Evolutionary conservation across 148 eudicot species (phyloP), one percentile per base, ranked within the genome.

Genomic region (Bassia scoparia): DNA sequence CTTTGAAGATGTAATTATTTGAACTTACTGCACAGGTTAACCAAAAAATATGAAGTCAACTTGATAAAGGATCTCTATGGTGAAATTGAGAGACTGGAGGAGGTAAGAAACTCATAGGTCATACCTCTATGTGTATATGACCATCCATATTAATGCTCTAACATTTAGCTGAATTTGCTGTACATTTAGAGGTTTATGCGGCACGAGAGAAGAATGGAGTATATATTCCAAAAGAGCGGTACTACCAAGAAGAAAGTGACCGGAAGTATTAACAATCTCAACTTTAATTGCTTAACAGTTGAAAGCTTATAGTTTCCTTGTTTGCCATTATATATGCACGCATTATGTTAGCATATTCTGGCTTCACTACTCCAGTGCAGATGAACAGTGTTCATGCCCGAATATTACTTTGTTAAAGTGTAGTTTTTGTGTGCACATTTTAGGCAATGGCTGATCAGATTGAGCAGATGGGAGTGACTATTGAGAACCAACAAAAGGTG

Each of bases 11-110:
- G 70, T 34, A 17, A 33, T 44, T 48, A 66, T 61, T 9, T 55
- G 44, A 43, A 12, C 21, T 12, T 59, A 14, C 38, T 60, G n/a
- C 79, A 30, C 71, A 92, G 97, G 93, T 92, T 11, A 92, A 92
- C 75, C 98, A 92, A 63, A 92, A 92, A 59, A 92, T 92, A 92
- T 92, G 98, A 92, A 92, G 79, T 75, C 98, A 61, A 89, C 98
- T 37, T 92, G 53, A 92, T 92, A 67, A 92, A 92, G 75, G 98
- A 92, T 80, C 91, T 92, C 43, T 92, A 92, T 73, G 89, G 93
- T 74, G 98, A 92, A 86, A 92, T 92, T 61, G 98, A 92, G 63
- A 80, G 93, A 53, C 89, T 92, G 33, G 90, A 92, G 79, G 86
- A 21, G 98, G 96, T 88, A 72, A 68, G 80, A 7, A 46, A 52